Evolutionary conservation across 2,329 filamentous ascomycete species (phyloP).

Genomic region (Colletotrichum sp.): DNA sequence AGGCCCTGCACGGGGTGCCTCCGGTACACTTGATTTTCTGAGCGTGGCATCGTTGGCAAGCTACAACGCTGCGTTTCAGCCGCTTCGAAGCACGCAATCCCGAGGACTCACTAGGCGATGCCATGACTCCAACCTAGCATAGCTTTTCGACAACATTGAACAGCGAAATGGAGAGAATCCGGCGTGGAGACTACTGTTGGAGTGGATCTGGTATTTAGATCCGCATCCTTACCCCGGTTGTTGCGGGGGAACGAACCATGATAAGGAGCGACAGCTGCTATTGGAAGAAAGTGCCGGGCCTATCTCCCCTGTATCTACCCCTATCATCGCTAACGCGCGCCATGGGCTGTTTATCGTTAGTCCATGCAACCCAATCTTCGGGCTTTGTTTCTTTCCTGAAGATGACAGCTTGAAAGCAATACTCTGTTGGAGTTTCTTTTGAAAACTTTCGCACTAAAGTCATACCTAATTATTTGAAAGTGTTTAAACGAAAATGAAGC

Average conservation of each 20-base stretch:
- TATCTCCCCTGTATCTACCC: neutral
- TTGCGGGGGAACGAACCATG: neutral
- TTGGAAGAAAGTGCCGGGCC: neutral
- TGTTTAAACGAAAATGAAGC: fast-evolving
- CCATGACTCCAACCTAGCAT: neutral
- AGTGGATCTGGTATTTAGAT: neutral
- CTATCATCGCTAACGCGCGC: neutral
- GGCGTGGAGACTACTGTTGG: neutral
- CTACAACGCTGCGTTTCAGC: neutral
- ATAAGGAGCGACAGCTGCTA: neutral
- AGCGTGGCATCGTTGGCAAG: conserved; percentile 45
- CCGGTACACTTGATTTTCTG: conserved; percentile 53
- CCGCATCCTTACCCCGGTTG: neutral
- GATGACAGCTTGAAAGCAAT: neutral
- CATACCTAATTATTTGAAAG: neutral
- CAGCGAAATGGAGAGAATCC: neutral
- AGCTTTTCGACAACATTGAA: neutral
- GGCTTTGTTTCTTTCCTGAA: neutral
- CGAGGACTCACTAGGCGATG: neutral
- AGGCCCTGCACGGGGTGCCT: conserved; percentile 45
- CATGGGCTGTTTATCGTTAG: neutral
- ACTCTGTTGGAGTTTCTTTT: neutral
- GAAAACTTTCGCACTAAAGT: fast-evolving
- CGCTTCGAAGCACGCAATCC: neutral
- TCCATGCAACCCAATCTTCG: neutral